These are phyloP conservation scores for Debaryomycetaceae sp. DNA, from an alignment of 1,139 yeast genomes.

Conservation along the genomic window DNA sequence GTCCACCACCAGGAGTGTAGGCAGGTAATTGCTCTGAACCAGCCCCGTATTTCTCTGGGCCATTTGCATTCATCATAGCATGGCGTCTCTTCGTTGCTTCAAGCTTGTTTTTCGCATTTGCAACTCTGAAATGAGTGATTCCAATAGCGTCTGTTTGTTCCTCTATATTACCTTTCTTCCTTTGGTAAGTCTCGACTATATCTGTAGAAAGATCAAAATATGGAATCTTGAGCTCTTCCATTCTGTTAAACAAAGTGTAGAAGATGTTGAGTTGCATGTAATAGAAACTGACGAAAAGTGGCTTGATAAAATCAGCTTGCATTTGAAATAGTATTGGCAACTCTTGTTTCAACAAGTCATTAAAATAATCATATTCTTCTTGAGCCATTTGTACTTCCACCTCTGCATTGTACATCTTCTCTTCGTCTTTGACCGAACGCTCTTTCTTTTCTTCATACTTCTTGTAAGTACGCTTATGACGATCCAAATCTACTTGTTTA, in stretches of 20 bases:
- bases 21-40: conserved; percentile 27
- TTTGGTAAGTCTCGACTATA: conserved; percentile 71
- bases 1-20: conserved; percentile 23
- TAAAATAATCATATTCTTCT: conserved; percentile 93
- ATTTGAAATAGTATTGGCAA: conserved; percentile 81
- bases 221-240: conserved; percentile 96
- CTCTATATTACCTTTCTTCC: conserved; percentile 86
- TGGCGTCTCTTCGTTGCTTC: conserved; percentile 79
- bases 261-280: conserved; percentile 97
- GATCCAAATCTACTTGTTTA: conserved; percentile 90
- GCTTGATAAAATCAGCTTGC: conserved; percentile 89
- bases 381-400: conserved; percentile 87
- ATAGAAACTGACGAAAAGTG: conserved; percentile 88
- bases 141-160: conserved; percentile 85
- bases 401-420: conserved; percentile 81
- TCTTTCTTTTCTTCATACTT: conserved; percentile 83
- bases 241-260: conserved; percentile 82
- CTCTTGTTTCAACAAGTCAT: conserved; percentile 88
- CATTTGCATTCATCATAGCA: conserved; percentile 32
- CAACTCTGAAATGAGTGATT: conserved; percentile 83
- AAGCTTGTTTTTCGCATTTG: conserved; percentile 79
- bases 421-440: conserved; percentile 83
- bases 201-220: conserved; percentile 85
- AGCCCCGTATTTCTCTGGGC: conserved; percentile 29
- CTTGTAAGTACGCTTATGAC: conserved; percentile 65